Evolutionary conservation across 1,284 basidiomycete species (phyloP).

Genomic region (Leccinum pachyderme): DNA sequence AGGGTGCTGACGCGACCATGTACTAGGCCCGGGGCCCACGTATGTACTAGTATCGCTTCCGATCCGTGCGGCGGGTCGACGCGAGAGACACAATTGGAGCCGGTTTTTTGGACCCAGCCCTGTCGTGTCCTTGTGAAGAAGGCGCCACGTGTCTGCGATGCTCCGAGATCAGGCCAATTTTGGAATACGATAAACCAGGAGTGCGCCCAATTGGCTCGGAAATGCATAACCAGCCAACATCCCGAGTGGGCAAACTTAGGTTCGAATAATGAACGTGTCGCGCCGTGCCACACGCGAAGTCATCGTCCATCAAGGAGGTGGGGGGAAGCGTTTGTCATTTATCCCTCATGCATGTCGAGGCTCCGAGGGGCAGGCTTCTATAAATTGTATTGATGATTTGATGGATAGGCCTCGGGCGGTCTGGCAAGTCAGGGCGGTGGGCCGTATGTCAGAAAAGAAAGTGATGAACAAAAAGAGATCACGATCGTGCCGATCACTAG

Average conservation of each 20-base stretch:
- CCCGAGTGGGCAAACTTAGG: neutral
- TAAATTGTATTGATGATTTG: slow-evolving; percentile 12
- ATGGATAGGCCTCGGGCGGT: neutral
- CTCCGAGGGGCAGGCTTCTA: slow-evolving; percentile 1
- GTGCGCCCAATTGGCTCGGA: neutral
- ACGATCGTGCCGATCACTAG: neutral
- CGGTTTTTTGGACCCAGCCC: neutral
- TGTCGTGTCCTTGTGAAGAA: neutral
- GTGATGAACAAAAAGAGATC: neutral
- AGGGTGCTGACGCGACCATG: neutral
- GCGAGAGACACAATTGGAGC: neutral
- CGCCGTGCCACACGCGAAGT: neutral
- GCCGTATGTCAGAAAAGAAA: slow-evolving; percentile 8
- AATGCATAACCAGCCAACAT: neutral
- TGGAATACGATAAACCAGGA: neutral
- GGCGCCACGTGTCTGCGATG: neutral
- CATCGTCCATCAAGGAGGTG: neutral
- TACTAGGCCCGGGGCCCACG: neutral
- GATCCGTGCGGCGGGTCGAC: neutral
- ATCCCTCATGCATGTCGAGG: neutral
- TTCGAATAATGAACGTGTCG: neutral
- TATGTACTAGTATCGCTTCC: neutral
- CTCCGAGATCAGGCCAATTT: neutral
- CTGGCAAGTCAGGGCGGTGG: slow-evolving; percentile 16
- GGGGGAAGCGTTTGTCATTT: neutral